Evolutionary conservation across 2,329 filamentous ascomycete genomes (phyloP), one percentile per base, ranked within the genome.

Genomic region (Pestalotiopsis sp.): DNA sequence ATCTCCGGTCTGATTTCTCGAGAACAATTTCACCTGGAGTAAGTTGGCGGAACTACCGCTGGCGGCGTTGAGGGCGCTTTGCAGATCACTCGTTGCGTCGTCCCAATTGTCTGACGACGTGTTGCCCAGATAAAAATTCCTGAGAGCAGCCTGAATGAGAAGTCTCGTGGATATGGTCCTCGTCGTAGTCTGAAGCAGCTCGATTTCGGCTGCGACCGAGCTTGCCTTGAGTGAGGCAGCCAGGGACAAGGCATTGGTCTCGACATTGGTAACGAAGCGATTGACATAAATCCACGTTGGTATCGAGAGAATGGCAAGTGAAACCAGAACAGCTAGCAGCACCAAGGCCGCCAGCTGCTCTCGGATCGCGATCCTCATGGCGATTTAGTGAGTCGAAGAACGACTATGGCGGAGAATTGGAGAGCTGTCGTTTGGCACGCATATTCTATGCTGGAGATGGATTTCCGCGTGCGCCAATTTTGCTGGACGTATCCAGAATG

Each of bases 221-320:
- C 92, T 90, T 23, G 94, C 92, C 80, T 97, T 97, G 77, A 97
- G 89, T 2, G 92, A 94, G 6, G 95, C 95, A 1, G 93, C 93
- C 70, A 97, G 85, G 31, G 90, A 84, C 62, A 98, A 88, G 65
- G 91, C 88, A 65, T 88, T 85, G 13, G 88, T 81, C 77, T 86
- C 83, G 72, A 89, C 83, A 65, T 80, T 76, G 72, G 82, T 72
- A 70, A 88, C 86, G 74, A 87, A 88, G 70, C 80, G 78, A 73
- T 88, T 84, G 75, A 89, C 86, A 71, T 84, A 89, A 68, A 88
- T 79, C 86, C 86, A 89, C 78, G 91, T 93, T 75, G 94, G 93
- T 71, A 97, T 88, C 17, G 93, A 90, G 70, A 97, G 87, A 70
- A 97, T 90, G 67, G 91, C 89, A 70, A 97, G 87, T 66, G 91